Conservation (phyloP, 1,284 basidiomycete species). For the Somion occarium region DNA sequence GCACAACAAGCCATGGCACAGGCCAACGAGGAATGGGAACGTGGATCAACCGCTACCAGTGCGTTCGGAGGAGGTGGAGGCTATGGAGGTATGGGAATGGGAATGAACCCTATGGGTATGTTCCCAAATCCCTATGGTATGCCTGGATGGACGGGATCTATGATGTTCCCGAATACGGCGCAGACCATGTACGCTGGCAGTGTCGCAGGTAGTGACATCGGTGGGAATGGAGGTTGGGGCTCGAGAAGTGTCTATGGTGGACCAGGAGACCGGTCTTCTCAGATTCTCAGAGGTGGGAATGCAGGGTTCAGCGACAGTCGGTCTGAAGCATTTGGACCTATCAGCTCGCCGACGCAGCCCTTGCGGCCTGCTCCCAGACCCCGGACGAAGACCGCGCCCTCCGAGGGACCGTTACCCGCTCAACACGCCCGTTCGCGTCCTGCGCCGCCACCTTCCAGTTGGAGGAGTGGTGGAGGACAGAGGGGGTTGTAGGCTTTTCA, state of each 20-base stretch:
- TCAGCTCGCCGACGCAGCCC: not conserved
- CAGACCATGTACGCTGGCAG: constrained; percentile 54
- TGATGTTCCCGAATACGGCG: constrained; percentile 45
- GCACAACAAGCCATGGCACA: constrained; percentile 81
- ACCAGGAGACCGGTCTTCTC: constrained; percentile 28
- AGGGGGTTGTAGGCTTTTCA: not conserved
- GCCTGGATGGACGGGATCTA: constrained; percentile 35
- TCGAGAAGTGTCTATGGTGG: constrained; percentile 66
- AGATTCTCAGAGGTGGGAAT: constrained; percentile 15
- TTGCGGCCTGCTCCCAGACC: constrained; percentile 29
- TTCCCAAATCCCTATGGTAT: constrained; percentile 19
- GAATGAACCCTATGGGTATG: constrained; percentile 10
- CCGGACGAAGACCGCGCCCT: constrained; percentile 54
- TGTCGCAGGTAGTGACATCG: constrained; percentile 50
- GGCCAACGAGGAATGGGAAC: constrained; percentile 83
- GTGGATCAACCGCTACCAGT: constrained; percentile 47
- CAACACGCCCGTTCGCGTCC: constrained; percentile 22
- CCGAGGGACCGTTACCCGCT: constrained; percentile 24
- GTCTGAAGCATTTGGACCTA: constrained; percentile 4
- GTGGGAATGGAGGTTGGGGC: constrained; percentile 46
- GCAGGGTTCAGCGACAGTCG: not conserved
- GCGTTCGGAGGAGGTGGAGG: constrained; percentile 33
- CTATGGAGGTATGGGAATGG: constrained; percentile 35
- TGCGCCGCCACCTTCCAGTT: constrained; percentile 56
- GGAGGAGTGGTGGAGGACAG: constrained; percentile 32